Percentiles rank a stretch among this genome's conserved stretches.
Conservation (phyloP, 2,329 filamentous ascomycete genomes). For the Leptographium wingfieldii region DNA sequence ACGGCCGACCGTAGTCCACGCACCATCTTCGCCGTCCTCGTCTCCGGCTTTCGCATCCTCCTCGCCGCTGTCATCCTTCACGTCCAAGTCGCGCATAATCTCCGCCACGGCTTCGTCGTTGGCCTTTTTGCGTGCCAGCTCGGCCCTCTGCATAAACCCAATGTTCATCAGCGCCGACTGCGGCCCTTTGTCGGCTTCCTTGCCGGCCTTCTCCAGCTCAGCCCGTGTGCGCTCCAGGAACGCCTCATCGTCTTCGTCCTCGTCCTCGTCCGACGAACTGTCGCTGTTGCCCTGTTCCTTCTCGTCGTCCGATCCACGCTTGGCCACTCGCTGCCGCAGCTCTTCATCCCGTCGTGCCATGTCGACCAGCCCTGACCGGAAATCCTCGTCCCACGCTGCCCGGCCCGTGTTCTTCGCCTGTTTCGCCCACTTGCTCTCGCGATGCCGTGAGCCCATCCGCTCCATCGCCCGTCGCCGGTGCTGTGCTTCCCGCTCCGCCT, state of each 20-base stretch:
- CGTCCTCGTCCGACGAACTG: constrained; percentile 29
- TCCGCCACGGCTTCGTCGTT: constrained; percentile 67
- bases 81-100: constrained; percentile 58
- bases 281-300: constrained; percentile 13
- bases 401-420: constrained; percentile 65
- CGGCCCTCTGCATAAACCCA: constrained; percentile 90
- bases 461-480: constrained; percentile 72
- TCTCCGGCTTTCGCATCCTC: constrained; percentile 9
- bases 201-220: constrained; percentile 29
- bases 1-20: constrained; percentile 8
- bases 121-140: constrained; percentile 60
- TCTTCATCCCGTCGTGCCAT: constrained; percentile 77
- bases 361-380: constrained; percentile 62
- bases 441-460: constrained; percentile 73
- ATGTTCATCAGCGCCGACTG: constrained; percentile 64
- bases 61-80: constrained; percentile 3
- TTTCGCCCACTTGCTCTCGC: constrained; percentile 89
- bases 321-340: constrained; percentile 65
- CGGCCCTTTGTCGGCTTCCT: constrained; percentile 30
- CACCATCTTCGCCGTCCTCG: not conserved
- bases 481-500: constrained; percentile 48
- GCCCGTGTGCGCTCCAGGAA: constrained; percentile 36
- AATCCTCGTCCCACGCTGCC: constrained; percentile 80
- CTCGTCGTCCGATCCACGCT: constrained; percentile 32
- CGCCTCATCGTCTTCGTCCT: constrained; percentile 46